Base-by-base conservation (phyloP, 768 basidiomycete species). In the Chalciporus sphaerocephalus region DNA sequence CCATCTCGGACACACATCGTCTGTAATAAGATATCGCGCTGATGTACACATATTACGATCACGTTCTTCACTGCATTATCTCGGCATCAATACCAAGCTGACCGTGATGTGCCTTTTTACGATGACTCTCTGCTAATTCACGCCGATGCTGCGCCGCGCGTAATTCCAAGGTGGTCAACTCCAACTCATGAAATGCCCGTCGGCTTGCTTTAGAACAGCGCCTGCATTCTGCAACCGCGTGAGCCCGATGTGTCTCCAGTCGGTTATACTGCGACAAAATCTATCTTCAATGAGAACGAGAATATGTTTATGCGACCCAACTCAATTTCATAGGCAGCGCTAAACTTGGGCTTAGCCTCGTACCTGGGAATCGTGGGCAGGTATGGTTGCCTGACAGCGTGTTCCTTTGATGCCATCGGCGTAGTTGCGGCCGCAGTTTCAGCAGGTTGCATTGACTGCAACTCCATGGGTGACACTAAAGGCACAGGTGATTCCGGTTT, bases 1-100 rank as follows among this genome's bases (percentile, higher is more conserved):
- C 85, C 83, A 6, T 60, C 67, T 43, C 74, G 71, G 61, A 83
- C 81, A 18, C 68, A 87, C 52, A 83, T 87, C 68, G 77, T 83
- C 53, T 87, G 84, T 65, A 81, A 68, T 56, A 83, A 74, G n/a
- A 65, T 87, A 52, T 78, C 78, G 44, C 72, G n/a, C 47, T 55
- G 40, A 52, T 50, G 52, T 51, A 48, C 51, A 47, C 18, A 30
- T 45, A 55, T 62, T 51, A 54, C 50, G 54, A 60, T 59, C 51
- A 52, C 48, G 47, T 46, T 46, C 25, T 51, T 53, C 51, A 41
- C 54, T 43, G 42, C 49, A 40, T 53, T n/a, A 2, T 52, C 48
- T 63, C 63, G 41, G 64, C 56, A 53, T 82, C 80, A 47, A 83
- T 76, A 7, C 85, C 85, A 42, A 86, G 68, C 46, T 67, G 60